Base-by-base conservation (phyloP, 2,329 filamentous ascomycete genomes). In the Clonostachys solani region DNA sequence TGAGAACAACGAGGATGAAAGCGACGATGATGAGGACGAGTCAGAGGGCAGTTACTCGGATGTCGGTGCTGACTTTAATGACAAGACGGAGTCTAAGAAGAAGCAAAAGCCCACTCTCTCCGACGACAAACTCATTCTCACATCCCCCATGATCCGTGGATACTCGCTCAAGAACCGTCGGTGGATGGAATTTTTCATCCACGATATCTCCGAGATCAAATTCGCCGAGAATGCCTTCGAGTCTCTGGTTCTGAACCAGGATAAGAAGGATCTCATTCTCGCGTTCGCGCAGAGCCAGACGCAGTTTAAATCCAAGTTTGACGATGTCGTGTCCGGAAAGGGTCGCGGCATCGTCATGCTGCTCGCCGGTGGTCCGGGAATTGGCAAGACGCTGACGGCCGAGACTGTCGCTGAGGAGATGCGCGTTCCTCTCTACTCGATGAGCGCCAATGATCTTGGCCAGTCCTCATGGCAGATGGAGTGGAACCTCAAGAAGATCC, bases 361-460 rank as follows among this genome's bases (percentile, higher is more conserved):
- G 2, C 60, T 78, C 4, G 69, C 66, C 1, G 75, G 76, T 12
- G 67, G 64, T 0, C 73, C 75, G 0, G 75, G 75, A 34, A 70
- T 73, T 6, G 75, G 75, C 19, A 77, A 76, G 63, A 77, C 74
- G 1, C 59, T 72, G 38, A 76, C 73, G 2, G 73, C 72, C 8
- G 71, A 74, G 58, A 65, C 68, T 2, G 71, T 80, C 3, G 74
- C 76, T 1, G 75, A 79, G 60, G 63, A 69, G 52, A 70, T 73
- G 50, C 63, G 64, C 41, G 67, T 69, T 37, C 78, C 75, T 2
- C 64, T 80, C 6, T 77, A 78, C 55, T 69, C 67, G 19, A 67
- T 80, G 43, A 71, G 68, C 50, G 85, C 85, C 0, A 87, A 87
- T 33, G 87, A 91, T 59, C 74, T 92, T 0, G 87, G 87, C 29